Conservation (phyloP, 1,139 yeast genomes). For the Pichia cactophila region DNA sequence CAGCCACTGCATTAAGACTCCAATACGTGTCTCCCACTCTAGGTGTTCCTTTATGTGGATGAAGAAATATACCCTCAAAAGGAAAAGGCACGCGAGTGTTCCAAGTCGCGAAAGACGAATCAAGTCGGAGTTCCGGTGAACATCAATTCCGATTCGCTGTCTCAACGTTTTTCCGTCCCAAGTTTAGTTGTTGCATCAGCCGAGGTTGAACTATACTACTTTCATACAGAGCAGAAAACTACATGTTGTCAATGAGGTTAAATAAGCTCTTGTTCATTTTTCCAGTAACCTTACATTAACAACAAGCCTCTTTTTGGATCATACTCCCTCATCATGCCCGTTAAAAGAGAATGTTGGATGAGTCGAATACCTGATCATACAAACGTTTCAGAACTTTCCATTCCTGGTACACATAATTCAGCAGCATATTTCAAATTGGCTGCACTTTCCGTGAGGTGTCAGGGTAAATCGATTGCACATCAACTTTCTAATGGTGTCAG, state of each 20-base stretch:
- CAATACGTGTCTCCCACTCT: too few species aligned
- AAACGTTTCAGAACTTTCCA: slow-evolving; percentile 45
- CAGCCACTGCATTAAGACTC: too few species aligned
- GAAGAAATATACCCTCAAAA: not conserved
- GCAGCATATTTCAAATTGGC: slow-evolving; percentile 65
- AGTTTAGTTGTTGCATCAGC: too few species aligned
- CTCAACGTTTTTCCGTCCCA: not conserved
- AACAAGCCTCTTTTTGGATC: too few species aligned
- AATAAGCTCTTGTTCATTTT: too few species aligned
- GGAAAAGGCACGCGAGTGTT: too few species aligned
- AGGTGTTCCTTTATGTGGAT: too few species aligned
- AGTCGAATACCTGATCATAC: slow-evolving; percentile 45
- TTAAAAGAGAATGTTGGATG: slow-evolving; percentile 39
- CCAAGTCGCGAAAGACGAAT: too few species aligned
- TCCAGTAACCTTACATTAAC: too few species aligned
- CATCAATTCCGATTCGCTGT: not conserved
- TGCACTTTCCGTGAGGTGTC: slow-evolving; percentile 74
- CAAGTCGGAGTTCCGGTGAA: not conserved
- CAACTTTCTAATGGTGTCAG: slow-evolving; percentile 70
- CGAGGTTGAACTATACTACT: too few species aligned
- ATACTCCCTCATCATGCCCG: not conserved
- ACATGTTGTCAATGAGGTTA: too few species aligned
- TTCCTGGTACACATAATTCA: slow-evolving; percentile 79
- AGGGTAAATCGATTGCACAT: slow-evolving; percentile 49
- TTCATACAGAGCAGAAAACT: too few species aligned